Conservation (phyloP, 2,329 filamentous ascomycete genomes). For the Phialophora expanda region DNA sequence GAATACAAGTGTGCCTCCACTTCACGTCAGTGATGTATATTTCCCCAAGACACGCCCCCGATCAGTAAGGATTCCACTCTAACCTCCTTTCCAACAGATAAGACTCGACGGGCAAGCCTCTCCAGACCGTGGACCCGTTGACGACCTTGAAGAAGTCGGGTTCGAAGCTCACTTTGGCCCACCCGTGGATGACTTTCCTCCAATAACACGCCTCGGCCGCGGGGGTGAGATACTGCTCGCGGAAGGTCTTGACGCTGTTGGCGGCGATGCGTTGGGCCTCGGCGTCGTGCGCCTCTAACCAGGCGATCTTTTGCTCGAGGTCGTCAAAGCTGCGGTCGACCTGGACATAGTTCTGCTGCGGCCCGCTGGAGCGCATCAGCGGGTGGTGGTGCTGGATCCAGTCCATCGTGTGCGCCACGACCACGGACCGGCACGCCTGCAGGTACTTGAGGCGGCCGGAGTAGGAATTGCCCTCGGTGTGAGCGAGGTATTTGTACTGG, state of each 20-base stretch:
- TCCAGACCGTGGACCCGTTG: conserved; percentile 42
- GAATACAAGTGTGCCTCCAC: no score
- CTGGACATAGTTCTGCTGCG: conserved; percentile 57
- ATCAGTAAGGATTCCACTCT: conserved; percentile 37
- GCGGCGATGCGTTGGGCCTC: conserved; percentile 57
- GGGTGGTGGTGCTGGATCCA: conserved; percentile 58
- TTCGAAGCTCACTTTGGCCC: conserved; percentile 50
- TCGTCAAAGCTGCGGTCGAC: conserved; percentile 63
- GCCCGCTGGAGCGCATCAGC: conserved; percentile 52
- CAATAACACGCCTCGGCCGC: conserved; percentile 63
- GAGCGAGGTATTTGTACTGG: conserved; percentile 59
- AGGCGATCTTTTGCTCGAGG: conserved; percentile 52
- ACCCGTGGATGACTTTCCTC: conserved; percentile 53
- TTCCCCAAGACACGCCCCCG: neutral
- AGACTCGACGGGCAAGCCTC: conserved; percentile 50
- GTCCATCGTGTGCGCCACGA: conserved; percentile 55
- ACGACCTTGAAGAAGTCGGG: conserved; percentile 44
- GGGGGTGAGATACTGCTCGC: conserved; percentile 60
- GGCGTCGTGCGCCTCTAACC: conserved; percentile 51
- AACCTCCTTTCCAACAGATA: conserved; percentile 45
- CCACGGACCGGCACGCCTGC: conserved; percentile 57
- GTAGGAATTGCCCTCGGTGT: conserved; percentile 61
- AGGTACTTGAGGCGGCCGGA: conserved; percentile 61
- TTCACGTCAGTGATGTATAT: no score
- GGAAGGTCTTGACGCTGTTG: conserved; percentile 55